These are phyloP conservation scores for Hypholoma fasciculare DNA, from an alignment of 768 basidiomycete species.

Conservation along the genomic window DNA sequence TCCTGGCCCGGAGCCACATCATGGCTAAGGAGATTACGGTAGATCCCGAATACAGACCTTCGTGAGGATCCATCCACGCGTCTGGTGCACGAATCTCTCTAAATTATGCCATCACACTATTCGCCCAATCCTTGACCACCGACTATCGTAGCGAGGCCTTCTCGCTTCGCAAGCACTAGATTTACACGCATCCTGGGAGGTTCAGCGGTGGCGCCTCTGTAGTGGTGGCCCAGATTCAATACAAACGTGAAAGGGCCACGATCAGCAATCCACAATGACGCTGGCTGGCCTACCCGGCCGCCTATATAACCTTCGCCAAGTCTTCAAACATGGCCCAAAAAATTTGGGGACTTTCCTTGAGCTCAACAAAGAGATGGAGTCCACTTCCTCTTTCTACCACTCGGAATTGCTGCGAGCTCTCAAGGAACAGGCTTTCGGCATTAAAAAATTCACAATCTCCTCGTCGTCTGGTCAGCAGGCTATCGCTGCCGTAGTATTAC, in stretches of 20 bases:
- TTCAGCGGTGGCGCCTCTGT: slow-evolving; percentile 13
- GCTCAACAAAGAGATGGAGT: slow-evolving; percentile 14
- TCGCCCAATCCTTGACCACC: slow-evolving; percentile 19
- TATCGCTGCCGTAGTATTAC: slow-evolving; percentile 49
- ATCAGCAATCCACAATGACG: slow-evolving; percentile 19
- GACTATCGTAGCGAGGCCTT: slow-evolving; percentile 14
- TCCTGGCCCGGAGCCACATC: background rate
- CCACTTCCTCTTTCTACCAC: slow-evolving; percentile 35
- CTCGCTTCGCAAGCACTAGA: slow-evolving; percentile 17
- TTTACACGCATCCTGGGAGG: slow-evolving; percentile 20
- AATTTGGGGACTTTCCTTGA: slow-evolving; percentile 10
- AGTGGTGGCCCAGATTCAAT: slow-evolving; percentile 18
- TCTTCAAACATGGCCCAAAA: slow-evolving; percentile 16
- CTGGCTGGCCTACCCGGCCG: slow-evolving; percentile 10
- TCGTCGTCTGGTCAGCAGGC: slow-evolving; percentile 46
- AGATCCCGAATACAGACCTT: slow-evolving; percentile 24
- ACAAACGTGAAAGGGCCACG: slow-evolving; percentile 10
- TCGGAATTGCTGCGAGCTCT: slow-evolving; percentile 57
- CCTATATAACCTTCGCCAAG: slow-evolving; percentile 26
- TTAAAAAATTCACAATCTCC: slow-evolving; percentile 45
- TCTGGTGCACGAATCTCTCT: slow-evolving; percentile 7
- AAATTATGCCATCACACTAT: slow-evolving; percentile 22
- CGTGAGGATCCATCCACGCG: slow-evolving; percentile 6
- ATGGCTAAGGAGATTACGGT: slow-evolving; percentile 15
- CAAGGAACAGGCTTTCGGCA: slow-evolving; percentile 58